Evolutionary conservation across 108 stramenopile genomes (phyloP), one percentile per base, ranked within the genome.

Genomic region (Pseudonitzschia pungens): DNA sequence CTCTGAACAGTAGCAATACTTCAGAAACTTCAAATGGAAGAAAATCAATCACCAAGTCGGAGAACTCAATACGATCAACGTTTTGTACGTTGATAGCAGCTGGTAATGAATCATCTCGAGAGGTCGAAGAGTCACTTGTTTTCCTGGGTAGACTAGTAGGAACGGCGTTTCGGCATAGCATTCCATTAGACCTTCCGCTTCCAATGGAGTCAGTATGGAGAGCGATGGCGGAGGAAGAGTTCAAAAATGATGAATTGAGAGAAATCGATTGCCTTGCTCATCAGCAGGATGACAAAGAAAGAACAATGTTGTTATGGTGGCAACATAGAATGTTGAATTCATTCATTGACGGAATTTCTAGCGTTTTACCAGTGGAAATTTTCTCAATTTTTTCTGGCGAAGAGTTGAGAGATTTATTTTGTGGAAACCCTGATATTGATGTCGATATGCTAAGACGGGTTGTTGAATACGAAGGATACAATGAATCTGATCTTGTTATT

Each of bases 381-480:
- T 76, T 99, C 27, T 81, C 97, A 5, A 64, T 97, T 43, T 91
- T 99, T 59, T 81, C 90, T 15, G 95, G 89, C 45, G 80, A 83
- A 42, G 96, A 98, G 71, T 72, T 98, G 24, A 87, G 95, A 55
- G 92, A 92, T 54, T 58, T 92, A 26, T 40, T 98, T 31, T 97
- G 96, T 68, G 98, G 98, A 22, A 90, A 88, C 58, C 86, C 87
- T 26, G 97, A 96, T n/a, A 85, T 99, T 55, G 97, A 98, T 74
- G 93, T 99, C n/a, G 96, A 96, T 53, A 65, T 96, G 28, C 81
- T 99, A 21, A 76, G 82, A 65, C 77, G 74, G 58, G 89, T 95
- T 58, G 95, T 95, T 12, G 96, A 96, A 76, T 98, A 98, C 78
- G 98, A 99, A 62, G 98, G 97, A 14, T 92, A 87, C 77, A 68